Evolutionary conservation across 306 rosid species (phyloP).

Genomic region (Rosa multiflora): DNA sequence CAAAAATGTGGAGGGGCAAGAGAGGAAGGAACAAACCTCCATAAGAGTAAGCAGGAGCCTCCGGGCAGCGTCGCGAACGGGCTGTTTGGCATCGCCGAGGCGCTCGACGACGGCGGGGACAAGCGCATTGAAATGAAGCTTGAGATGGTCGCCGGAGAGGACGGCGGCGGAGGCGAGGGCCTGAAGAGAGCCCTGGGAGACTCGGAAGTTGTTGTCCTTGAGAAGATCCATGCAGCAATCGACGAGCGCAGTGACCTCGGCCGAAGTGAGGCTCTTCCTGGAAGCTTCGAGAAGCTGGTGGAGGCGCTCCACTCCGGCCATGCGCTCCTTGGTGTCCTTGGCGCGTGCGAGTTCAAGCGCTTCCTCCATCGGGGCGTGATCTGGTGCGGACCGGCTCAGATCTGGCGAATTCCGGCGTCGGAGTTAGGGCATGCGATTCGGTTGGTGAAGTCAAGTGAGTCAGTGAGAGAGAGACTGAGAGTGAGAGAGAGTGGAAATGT

Average conservation of each 20-base stretch:
- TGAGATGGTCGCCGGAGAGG: slow-evolving; percentile 90
- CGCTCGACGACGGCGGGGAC: slow-evolving; percentile 83
- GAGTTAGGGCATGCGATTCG: slow-evolving; percentile 25
- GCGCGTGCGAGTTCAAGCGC: slow-evolving; percentile 96
- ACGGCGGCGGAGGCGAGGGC: slow-evolving; percentile 94
- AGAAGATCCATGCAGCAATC: slow-evolving; percentile 95
- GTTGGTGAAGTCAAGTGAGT: slow-evolving; percentile 7
- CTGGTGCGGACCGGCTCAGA: slow-evolving; percentile 41
- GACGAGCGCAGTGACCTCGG: slow-evolving; percentile 78
- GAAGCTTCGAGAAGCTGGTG: slow-evolving; percentile 88
- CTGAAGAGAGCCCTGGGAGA: slow-evolving; percentile 96
- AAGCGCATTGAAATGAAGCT: slow-evolving; percentile 91
- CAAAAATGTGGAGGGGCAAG: not conserved
- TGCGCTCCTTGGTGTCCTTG: slow-evolving; percentile 93
- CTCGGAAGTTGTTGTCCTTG: slow-evolving; percentile 88
- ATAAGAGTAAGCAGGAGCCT: slow-evolving; percentile 93
- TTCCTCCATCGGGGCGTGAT: slow-evolving; percentile 76
- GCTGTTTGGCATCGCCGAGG: slow-evolving; percentile 48
- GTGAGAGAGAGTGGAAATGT: slow-evolving; percentile 9
- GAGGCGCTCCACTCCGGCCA: slow-evolving; percentile 99
- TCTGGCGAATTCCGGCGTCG: slow-evolving; percentile 30
- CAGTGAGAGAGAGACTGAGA: slow-evolving; percentile 12
- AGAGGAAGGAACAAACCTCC: slow-evolving; percentile 46
- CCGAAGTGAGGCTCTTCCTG: slow-evolving; percentile 65
- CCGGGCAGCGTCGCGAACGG: slow-evolving; percentile 91